Percentiles rank a stretch among this genome's conserved stretches.
Conservation (phyloP, 441 rosid genomes). For the Gossypium gossypioides region DNA sequence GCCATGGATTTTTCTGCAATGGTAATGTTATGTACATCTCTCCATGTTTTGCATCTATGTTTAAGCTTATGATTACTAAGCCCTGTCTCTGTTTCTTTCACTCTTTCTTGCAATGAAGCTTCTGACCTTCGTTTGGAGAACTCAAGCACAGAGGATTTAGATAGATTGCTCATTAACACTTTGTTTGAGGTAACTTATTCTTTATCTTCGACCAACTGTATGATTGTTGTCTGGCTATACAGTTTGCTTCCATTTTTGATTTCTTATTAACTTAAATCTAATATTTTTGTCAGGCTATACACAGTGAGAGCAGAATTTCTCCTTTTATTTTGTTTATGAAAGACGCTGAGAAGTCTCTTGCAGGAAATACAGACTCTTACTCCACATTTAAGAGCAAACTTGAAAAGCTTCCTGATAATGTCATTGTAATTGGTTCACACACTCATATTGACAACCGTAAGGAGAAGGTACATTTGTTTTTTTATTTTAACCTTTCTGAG, state of each 20-base stretch:
- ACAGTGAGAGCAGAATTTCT: slow-evolving; percentile 49
- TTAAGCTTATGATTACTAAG: slow-evolving; percentile 11
- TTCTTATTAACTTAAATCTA: slow-evolving; percentile 9
- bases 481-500: background rate
- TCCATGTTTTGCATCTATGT: background rate
- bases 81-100: slow-evolving; percentile 6
- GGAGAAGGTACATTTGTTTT: slow-evolving; percentile 46
- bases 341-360: slow-evolving; percentile 72
- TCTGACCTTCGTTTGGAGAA: slow-evolving; percentile 60
- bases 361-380: slow-evolving; percentile 52
- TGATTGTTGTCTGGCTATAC: slow-evolving; percentile 5
- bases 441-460: slow-evolving; percentile 59
- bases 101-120: slow-evolving; percentile 25
- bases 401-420: slow-evolving; percentile 60
- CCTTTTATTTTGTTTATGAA: slow-evolving; percentile 73
- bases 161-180: slow-evolving; percentile 51
- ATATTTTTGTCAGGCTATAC: slow-evolving; percentile 37
- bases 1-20: slow-evolving; percentile 62
- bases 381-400: slow-evolving; percentile 51
- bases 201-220: background rate
- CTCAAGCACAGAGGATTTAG: slow-evolving; percentile 43
- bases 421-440: slow-evolving; percentile 60
- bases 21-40: slow-evolving; percentile 31
- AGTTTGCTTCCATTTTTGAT: slow-evolving; percentile 9
- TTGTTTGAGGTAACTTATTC: slow-evolving; percentile 51